Evolutionary conservation across 352 stramenopile species (phyloP), one percentile per base, ranked within the genome.

Genomic region (Sclerospora graminicola): DNA sequence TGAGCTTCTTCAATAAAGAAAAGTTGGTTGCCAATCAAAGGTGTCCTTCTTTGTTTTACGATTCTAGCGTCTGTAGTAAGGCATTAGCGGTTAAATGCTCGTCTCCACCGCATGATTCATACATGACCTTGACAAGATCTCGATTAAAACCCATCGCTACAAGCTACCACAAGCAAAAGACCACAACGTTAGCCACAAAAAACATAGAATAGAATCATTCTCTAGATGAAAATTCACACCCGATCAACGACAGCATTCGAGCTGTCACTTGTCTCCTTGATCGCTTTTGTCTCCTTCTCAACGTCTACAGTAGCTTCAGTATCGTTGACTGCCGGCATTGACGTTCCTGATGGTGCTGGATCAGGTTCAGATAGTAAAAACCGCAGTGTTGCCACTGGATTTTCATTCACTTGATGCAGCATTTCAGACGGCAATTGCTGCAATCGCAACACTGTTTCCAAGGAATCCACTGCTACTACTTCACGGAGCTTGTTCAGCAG

Each of bases 61-160:
- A 49, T 15, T 69, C 54, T 13, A 84, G 53, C 13, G 71, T 84
- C 33, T 82, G 58, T 16, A 82, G 64, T 21, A 86, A 47, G 21
- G 70, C 51, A 37, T 84, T 77, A 0, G 64, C 66, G 5, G 74
- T 59, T 7, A 70, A 18, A 23, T 82, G 54, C 43, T 87, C 75
- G 38, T 84, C 61, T 1, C 48, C 53, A 11, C 48, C 64, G 30
- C 75, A 87, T 1, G 69, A 84, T 42, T 84, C 75, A 53, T 80
- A 81, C 27, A 88, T 61, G 0, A 54, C 46, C 13, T 51, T 36
- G 0, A 79, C 69, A 35, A 84, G 54, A 45, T 84, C 69, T 9
- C 37, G 48, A 9, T 44, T 48, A 41, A 88, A 88, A 0, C 75
- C 75, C 66, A 88, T 79, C 2, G 60, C 54, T 8, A 58, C 50